Evolutionary conservation across 2,329 filamentous ascomycete species (phyloP).

Genomic region (Nemania abortiva): DNA sequence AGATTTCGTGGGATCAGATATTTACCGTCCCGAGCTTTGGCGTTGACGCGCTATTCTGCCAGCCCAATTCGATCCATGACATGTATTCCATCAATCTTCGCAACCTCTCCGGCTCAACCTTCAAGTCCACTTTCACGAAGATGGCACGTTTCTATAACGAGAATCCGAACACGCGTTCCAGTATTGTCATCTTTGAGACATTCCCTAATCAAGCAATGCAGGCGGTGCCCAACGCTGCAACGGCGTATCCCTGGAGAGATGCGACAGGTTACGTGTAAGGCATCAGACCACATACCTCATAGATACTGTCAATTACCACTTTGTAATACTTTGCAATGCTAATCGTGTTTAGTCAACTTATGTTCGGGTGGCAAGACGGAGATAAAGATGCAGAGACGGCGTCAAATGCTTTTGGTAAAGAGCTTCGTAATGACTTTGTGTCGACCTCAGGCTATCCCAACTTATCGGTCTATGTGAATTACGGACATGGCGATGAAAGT

Average conservation of each 20-base stretch:
- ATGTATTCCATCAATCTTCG: neutral
- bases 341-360: too few species aligned
- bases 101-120: neutral
- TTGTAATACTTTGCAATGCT: too few species aligned
- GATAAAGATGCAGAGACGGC: too few species aligned
- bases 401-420: too few species aligned
- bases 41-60: too few species aligned
- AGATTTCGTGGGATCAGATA: too few species aligned
- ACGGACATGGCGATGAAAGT: neutral
- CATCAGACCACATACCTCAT: too few species aligned
- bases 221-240: neutral
- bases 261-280: neutral
- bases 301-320: too few species aligned
- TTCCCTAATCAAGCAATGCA: neutral
- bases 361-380: too few species aligned
- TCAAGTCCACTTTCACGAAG: neutral
- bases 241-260: slow-evolving; percentile 4
- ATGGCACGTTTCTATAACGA: neutral
- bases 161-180: neutral
- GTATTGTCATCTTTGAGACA: neutral
- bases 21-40: too few species aligned
- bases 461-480: neutral
- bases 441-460: neutral
- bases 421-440: neutral
- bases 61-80: too few species aligned